Evolutionary conservation across 2,329 filamentous ascomycete species (phyloP), one percentile per base, ranked within the genome.

Genomic region (Epicoccum sorghinum): DNA sequence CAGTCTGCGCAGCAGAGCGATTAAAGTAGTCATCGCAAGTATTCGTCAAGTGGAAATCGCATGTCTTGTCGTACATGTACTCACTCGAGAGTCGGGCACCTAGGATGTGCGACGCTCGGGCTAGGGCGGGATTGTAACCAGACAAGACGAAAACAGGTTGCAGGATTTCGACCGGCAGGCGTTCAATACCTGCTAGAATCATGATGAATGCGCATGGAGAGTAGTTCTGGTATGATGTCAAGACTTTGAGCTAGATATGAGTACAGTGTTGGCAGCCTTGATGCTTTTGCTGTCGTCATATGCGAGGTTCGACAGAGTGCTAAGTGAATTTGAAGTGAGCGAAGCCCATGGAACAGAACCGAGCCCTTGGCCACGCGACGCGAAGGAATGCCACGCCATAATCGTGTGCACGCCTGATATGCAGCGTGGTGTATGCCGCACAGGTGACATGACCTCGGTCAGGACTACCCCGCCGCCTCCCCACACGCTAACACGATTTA

Each of bases 91-190:
- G 64, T 30, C 62, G 64, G 3, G 59, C 45, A n/a, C 72, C 74
- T 8, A 84, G 62, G 9, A 67, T 56, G 0, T 67, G 69, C 0
- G 81, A 83, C 4, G 37, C 65, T 58, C 6, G 68, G 65, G 37
- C 75, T 75, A 50, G 63, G 33, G 79, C 77, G 29, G 79, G 58
- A 57, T 82, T 80, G 23, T 78, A 62, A 7, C 36, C 64, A 5
- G 77, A 76, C 25, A 75, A 65, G n/a, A 80, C 68, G 55, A 83
- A 83, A 40, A 84, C 82, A 36, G 75, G 71, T 59, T 83, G 78
- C n/a, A 83, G 71, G 10, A 84, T 64, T 63, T 84, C 82, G 3
- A 75, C 65, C 0, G 82, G 82, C 0, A 84, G 70, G 4, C 51
- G 59, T 60, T 84, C 80, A 10, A 84, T 61, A 7, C 67, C 59